These are phyloP conservation scores for Populus euphratica DNA, from an alignment of 345 rosid species.

Conservation along the genomic window DNA sequence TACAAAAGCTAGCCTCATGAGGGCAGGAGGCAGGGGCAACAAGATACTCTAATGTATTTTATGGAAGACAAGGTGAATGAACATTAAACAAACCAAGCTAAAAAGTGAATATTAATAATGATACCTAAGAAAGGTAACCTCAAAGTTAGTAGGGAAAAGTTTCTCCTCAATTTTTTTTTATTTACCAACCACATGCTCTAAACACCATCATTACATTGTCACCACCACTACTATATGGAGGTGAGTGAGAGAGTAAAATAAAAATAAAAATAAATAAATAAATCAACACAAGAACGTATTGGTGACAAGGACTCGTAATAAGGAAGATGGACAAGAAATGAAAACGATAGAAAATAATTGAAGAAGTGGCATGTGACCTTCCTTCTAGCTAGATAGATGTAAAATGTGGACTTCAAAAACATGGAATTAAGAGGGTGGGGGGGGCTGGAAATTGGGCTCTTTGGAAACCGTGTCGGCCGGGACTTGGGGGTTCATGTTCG, in stretches of 20 bases:
- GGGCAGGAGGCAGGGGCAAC: neutral
- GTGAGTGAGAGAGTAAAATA: neutral
- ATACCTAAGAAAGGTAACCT: conserved; percentile 1
- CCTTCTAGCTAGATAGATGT: neutral
- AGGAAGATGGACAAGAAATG: neutral
- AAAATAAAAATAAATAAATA: too few species aligned
- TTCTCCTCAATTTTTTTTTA: neutral
- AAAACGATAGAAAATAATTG: neutral
- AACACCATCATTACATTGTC: neutral
- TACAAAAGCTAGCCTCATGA: neutral
- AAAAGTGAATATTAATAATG: neutral
- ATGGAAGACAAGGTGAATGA: neutral
- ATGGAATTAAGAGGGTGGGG: neutral
- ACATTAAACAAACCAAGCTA: neutral
- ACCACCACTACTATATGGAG: neutral
- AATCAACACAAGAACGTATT: neutral
- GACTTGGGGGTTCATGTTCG: conserved; percentile 30
- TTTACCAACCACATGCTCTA: neutral
- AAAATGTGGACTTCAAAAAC: neutral
- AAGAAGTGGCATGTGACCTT: neutral
- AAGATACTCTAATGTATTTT: neutral
- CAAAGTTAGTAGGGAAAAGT: neutral
- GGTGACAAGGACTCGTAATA: neutral
- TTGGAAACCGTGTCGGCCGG: conserved; percentile 59
- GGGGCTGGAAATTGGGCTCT: neutral